A percentile compares a stretch with the other conserved stretches of the same genome.
phyloP scores from a whole-genome alignment of 805 yeast genomes.

The Ogataea dorogensis region DNA sequence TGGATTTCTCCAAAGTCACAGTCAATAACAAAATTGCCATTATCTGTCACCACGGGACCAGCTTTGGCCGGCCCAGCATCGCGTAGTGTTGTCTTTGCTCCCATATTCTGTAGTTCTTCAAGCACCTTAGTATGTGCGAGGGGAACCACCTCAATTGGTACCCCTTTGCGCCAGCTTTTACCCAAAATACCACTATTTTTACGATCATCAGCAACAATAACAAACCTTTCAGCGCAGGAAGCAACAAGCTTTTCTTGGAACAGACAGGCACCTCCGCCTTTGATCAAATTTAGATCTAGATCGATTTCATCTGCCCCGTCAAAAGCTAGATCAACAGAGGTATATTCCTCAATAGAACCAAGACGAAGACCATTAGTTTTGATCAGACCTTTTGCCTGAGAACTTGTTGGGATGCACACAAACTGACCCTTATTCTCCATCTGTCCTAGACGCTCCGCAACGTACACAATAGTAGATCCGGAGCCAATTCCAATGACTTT shows the following conservation, averaged over 20 bases:
- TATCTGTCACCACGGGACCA: conserved; percentile 95
- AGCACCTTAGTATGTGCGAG: conserved; percentile 74
- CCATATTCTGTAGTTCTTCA: conserved; percentile 56
- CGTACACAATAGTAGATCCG: conserved; percentile 94
- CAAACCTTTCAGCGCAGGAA: conserved; percentile 67
- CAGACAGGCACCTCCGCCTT: conserved; percentile 98
- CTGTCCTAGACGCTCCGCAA: conserved; percentile 90
- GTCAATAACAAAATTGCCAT: conserved; percentile 89
- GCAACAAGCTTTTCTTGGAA: conserved; percentile 96
- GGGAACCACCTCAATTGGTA: conserved; percentile 94
- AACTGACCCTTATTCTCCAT: conserved; percentile 50
- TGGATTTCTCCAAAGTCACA: conserved; percentile 85
- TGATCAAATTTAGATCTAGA: conserved; percentile 73
- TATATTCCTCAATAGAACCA: conserved; percentile 80
- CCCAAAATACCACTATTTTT: conserved; percentile 77
- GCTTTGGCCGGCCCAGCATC: conserved; percentile 92
- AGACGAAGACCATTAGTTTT: conserved; percentile 72
- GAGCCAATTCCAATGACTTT: conserved; percentile 90
- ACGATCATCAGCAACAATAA: conserved; percentile 92
- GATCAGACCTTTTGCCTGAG: conserved; percentile 86
- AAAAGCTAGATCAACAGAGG: conserved; percentile 84
- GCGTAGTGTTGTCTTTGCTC: conserved; percentile 67
- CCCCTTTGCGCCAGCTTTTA: conserved; percentile 78
- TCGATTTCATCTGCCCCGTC: conserved; percentile 99
- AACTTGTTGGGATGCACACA: conserved; percentile 92